Conservation (phyloP, 345 rosid species). For the Sisymbrium altissimum region DNA sequence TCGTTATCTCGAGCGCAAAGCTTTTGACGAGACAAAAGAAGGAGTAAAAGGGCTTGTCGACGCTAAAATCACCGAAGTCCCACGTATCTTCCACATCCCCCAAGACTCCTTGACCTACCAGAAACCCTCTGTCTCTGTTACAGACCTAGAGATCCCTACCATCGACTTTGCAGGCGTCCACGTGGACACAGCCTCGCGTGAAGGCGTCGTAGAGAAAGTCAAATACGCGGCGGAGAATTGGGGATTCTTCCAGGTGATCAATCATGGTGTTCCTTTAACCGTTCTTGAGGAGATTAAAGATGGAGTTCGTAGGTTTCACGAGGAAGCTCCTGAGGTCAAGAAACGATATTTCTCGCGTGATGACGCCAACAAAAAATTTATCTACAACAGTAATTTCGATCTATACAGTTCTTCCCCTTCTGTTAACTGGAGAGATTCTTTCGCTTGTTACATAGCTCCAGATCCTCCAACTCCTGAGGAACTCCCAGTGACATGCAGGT, state of each 20-base stretch:
- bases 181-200: background rate
- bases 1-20: background rate
- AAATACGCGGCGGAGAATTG: slow-evolving; percentile 26
- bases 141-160: slow-evolving; percentile 28
- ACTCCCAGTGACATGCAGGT: slow-evolving; percentile 49
- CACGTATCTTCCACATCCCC: slow-evolving; percentile 28
- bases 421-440: slow-evolving; percentile 49
- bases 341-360: slow-evolving; percentile 16
- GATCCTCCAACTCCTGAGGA: slow-evolving; percentile 40
- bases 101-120: background rate
- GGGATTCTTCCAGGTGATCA: slow-evolving; percentile 53
- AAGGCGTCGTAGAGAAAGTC: slow-evolving; percentile 28
- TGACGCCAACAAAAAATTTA: slow-evolving; percentile 9
- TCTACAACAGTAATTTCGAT: slow-evolving; percentile 42
- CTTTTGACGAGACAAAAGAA: background rate
- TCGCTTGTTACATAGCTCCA: slow-evolving; percentile 42
- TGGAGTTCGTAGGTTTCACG: slow-evolving; percentile 25
- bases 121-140: background rate
- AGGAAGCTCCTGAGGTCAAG: slow-evolving; percentile 31
- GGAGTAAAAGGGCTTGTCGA: slow-evolving; percentile 34
- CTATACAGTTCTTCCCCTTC: slow-evolving; percentile 33
- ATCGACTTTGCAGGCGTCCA: slow-evolving; percentile 37
- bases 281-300: slow-evolving; percentile 28
- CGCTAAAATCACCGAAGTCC: slow-evolving; percentile 26
- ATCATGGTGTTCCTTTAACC: slow-evolving; percentile 40